phyloP scores from a whole-genome alignment of 1,284 basidiomycete genomes.

The Ganoderma meredithae region DNA sequence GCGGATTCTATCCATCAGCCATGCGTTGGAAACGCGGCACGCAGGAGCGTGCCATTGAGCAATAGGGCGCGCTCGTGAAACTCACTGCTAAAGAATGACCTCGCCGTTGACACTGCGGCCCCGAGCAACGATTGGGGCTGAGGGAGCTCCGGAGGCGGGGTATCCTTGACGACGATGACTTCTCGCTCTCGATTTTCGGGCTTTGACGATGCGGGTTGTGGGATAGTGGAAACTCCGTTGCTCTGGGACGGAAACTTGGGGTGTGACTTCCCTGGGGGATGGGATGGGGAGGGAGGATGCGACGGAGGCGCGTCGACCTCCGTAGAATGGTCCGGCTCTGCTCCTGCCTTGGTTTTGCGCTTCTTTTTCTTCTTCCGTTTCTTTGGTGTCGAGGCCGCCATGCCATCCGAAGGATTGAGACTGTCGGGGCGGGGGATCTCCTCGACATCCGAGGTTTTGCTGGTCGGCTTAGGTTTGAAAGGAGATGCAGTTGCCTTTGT shows the following conservation, averaged over 20 bases:
- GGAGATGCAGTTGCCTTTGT: neutral
- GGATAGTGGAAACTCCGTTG: neutral
- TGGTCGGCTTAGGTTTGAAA: neutral
- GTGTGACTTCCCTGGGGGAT: neutral
- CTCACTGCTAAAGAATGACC: slow-evolving; percentile 4
- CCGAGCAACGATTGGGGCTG: neutral
- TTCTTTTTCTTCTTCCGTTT: slow-evolving; percentile 63
- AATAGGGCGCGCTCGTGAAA: neutral
- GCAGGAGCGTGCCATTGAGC: neutral
- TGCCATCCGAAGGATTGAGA: slow-evolving; percentile 39
- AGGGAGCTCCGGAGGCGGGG: slow-evolving; percentile 1
- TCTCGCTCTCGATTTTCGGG: neutral
- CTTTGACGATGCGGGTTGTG: neutral
- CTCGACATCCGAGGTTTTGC: slow-evolving; percentile 7
- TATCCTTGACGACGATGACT: slow-evolving; percentile 8
- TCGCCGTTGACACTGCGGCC: neutral
- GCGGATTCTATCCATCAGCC: slow-evolving; percentile 1
- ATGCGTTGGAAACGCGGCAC: neutral
- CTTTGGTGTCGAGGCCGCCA: slow-evolving; percentile 44
- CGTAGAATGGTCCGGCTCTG: neutral
- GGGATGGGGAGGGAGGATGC: neutral
- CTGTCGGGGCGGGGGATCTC: slow-evolving; percentile 1
- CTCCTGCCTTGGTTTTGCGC: slow-evolving; percentile 50
- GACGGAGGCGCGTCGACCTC: neutral
- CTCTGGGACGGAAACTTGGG: neutral